These are phyloP conservation scores for Xylariaceae sp. DNA, from an alignment of 2,329 filamentous ascomycete species.

Conservation along the genomic window DNA sequence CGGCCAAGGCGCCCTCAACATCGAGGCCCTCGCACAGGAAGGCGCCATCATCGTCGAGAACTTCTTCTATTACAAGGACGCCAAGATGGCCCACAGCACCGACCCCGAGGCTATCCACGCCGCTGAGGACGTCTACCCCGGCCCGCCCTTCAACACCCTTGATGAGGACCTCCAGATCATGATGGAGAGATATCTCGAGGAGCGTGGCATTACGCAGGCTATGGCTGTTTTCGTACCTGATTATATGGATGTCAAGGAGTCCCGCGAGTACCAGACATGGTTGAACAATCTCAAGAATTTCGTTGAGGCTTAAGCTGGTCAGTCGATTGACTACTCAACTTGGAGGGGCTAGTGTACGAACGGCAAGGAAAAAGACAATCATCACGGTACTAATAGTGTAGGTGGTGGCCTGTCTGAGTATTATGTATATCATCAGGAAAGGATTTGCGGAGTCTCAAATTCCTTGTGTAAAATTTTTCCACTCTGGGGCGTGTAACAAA, in stretches of 20 bases:
- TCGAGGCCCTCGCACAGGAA: slow-evolving; percentile 83
- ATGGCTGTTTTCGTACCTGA: slow-evolving; percentile 90
- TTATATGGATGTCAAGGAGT: slow-evolving; percentile 98
- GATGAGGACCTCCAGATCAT: slow-evolving; percentile 93
- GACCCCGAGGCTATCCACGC: slow-evolving; percentile 73
- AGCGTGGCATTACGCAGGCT: slow-evolving; percentile 82
- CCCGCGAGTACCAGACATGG: slow-evolving; percentile 93
- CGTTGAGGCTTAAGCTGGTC: slow-evolving; percentile 60
- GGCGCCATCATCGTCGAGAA: slow-evolving; percentile 85
- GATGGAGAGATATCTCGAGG: slow-evolving; percentile 90
- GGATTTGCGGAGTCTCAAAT: neutral
- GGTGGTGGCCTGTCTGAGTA: too few species aligned
- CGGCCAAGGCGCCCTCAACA: slow-evolving; percentile 76
- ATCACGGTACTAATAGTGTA: neutral
- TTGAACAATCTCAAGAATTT: slow-evolving; percentile 83
- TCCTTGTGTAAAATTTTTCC: slow-evolving; percentile 13
- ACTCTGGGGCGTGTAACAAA: slow-evolving; percentile 6
- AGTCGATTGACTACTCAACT: neutral
- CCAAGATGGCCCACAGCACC: slow-evolving; percentile 71
- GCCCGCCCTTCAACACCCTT: slow-evolving; percentile 87
- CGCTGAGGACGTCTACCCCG: slow-evolving; percentile 76
- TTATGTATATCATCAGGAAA: slow-evolving; percentile 5
- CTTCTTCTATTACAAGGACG: slow-evolving; percentile 79
- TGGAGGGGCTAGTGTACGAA: slow-evolving; percentile 2
- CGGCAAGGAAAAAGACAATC: neutral